Percentiles rank a stretch among this genome's conserved stretches.
Evolutionary conservation across 352 stramenopile species (phyloP).

Genomic region (Phytopythium cucurbitacearum): DNA sequence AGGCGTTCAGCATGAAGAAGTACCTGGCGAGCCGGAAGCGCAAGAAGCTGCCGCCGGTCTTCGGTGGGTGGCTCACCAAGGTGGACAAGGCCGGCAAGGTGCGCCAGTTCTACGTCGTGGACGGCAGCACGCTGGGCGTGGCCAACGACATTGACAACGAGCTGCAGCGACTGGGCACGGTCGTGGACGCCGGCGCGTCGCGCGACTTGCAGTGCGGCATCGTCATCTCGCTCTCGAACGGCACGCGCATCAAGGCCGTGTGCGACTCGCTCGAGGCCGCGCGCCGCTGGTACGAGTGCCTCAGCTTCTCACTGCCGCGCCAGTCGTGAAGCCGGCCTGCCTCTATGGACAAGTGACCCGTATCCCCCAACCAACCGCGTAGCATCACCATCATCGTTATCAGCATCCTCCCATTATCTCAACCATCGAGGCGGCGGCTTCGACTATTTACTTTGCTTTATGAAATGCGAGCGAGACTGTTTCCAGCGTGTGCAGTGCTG

Average conservation of each 20-base stretch:
- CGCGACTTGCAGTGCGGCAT: slow-evolving; percentile 64
- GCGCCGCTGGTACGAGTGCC: slow-evolving; percentile 72
- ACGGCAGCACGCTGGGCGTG: slow-evolving; percentile 60
- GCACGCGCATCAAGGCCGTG: slow-evolving; percentile 57
- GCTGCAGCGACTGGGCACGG: slow-evolving; percentile 53
- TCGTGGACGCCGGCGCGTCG: slow-evolving; percentile 62
- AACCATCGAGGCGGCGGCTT: too few species aligned
- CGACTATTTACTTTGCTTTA: too few species aligned
- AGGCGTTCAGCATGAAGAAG: slow-evolving; percentile 62
- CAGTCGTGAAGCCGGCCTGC: too few species aligned
- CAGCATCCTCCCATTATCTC: too few species aligned
- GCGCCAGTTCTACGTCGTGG: slow-evolving; percentile 75
- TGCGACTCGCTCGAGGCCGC: slow-evolving; percentile 68
- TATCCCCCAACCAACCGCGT: too few species aligned
- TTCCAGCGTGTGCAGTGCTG: too few species aligned
- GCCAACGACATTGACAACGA: slow-evolving; percentile 81
- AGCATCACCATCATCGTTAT: too few species aligned
- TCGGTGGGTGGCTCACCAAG: slow-evolving; percentile 77
- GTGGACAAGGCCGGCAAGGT: slow-evolving; percentile 33
- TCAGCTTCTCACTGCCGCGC: slow-evolving; percentile 31
- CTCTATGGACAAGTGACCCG: too few species aligned
- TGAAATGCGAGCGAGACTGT: too few species aligned
- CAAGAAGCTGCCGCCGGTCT: slow-evolving; percentile 66
- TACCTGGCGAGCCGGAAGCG: slow-evolving; percentile 61
- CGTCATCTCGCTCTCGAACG: slow-evolving; percentile 55